Percentiles rank a stretch among this genome's conserved stretches.
Conservation (phyloP, 345 rosid species). For the Xanthoceras sorbifolium region DNA sequence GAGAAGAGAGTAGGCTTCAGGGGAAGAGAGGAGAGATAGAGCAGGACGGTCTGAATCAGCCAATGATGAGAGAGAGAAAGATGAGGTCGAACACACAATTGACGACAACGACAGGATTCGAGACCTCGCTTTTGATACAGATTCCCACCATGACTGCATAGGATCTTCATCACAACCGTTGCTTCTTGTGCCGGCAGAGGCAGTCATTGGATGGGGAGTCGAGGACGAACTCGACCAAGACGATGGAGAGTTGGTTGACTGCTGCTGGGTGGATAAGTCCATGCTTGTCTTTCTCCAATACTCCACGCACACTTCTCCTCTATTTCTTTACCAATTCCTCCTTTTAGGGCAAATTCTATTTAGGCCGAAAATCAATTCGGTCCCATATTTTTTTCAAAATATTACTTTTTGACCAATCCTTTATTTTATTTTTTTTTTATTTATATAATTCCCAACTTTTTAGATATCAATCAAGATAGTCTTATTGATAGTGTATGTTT, state of each 20-base stretch:
- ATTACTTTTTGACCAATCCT: too few species aligned
- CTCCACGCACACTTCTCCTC: too few species aligned
- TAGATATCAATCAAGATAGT: too few species aligned
- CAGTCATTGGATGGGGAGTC: conserved; percentile 17
- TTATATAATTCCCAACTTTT: too few species aligned
- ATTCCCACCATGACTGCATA: conserved; percentile 98
- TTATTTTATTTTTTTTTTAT: too few species aligned
- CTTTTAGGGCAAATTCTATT: too few species aligned
- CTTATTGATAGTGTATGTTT: too few species aligned
- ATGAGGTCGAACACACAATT: conserved; percentile 16
- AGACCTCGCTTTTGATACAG: conserved; percentile 86
- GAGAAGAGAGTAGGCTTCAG: conserved; percentile 58
- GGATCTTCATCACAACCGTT: conserved; percentile 44
- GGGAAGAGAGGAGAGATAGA: conserved; percentile 80
- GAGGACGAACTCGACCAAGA: conserved; percentile 45
- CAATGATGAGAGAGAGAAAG: conserved; percentile 64
- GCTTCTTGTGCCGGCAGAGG: conserved; percentile 24
- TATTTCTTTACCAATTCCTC: too few species aligned
- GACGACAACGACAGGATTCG: conserved; percentile 46
- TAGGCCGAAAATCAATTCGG: too few species aligned
- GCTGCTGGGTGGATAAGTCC: conserved; percentile 38
- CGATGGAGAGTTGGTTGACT: conserved; percentile 42
- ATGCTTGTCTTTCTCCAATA: conserved; percentile 20
- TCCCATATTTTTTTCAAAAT: too few species aligned
- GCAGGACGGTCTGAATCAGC: conserved; percentile 96